Evolutionary conservation across 768 basidiomycete species (phyloP).

Genomic region (Peribolospora baueri): DNA sequence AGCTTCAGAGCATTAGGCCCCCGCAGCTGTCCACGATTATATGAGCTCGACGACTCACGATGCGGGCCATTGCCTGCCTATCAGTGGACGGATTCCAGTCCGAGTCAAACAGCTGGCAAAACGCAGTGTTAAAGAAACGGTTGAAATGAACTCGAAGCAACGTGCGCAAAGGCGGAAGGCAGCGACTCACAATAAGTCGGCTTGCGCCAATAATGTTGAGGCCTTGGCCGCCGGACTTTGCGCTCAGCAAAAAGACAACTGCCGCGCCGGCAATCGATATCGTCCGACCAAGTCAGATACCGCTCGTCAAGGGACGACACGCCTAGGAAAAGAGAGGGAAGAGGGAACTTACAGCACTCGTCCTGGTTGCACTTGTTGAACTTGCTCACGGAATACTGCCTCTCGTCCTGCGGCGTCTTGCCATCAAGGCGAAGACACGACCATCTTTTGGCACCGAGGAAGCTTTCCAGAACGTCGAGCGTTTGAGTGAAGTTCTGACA

Average conservation of each 20-base stretch:
- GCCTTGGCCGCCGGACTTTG: slow-evolving; percentile 87
- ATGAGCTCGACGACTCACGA: slow-evolving; percentile 35
- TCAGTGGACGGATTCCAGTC: slow-evolving; percentile 86
- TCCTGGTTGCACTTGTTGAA: slow-evolving; percentile 62
- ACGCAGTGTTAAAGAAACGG: neutral
- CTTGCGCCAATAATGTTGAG: slow-evolving; percentile 84
- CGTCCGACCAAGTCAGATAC: neutral
- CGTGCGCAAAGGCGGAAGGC: too few relatives aligned
- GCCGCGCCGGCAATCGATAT: neutral
- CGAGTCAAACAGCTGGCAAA: slow-evolving; percentile 39
- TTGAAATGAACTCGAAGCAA: slow-evolving; percentile 16
- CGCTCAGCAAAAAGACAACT: slow-evolving; percentile 80
- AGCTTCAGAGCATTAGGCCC: neutral
- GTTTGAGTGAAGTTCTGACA: slow-evolving; percentile 66
- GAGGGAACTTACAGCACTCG: slow-evolving; percentile 35
- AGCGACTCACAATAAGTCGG: slow-evolving; percentile 30
- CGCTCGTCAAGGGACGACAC: neutral
- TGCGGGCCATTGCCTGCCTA: slow-evolving; percentile 89
- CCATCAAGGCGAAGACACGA: neutral
- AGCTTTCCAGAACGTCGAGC: slow-evolving; percentile 63
- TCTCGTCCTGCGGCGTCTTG: slow-evolving; percentile 25
- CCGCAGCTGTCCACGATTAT: slow-evolving; percentile 16
- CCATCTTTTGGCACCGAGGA: neutral
- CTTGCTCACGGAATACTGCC: slow-evolving; percentile 62
- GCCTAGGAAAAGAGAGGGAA: neutral